Evolutionary conservation across 129 eudicot species (phyloP).

Genomic region (Chrysanthemum lavandulifolium): DNA sequence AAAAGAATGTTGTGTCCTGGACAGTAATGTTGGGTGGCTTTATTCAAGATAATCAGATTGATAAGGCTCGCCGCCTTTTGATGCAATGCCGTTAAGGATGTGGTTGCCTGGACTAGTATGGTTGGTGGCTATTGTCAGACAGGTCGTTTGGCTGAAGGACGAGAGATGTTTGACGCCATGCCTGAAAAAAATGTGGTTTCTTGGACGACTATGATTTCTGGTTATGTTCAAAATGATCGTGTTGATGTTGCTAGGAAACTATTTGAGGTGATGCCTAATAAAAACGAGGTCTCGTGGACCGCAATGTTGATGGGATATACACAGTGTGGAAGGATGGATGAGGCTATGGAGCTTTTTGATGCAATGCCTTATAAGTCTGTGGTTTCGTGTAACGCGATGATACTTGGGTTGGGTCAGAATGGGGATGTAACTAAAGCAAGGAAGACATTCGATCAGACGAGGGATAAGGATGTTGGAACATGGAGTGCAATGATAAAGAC

Average conservation of each 20-base stretch:
- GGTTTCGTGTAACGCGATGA: slow-evolving; percentile 59
- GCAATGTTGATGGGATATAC: slow-evolving; percentile 76
- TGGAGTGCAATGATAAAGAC: slow-evolving; percentile 81
- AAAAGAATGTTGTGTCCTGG: slow-evolving; percentile 79
- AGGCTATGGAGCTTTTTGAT: slow-evolving; percentile 57
- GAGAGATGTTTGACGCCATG: slow-evolving; percentile 66
- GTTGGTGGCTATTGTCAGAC: slow-evolving; percentile 62
- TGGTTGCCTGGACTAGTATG: slow-evolving; percentile 67
- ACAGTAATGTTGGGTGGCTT: slow-evolving; percentile 89
- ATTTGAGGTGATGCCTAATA: slow-evolving; percentile 82
- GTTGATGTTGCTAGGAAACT: slow-evolving; percentile 76
- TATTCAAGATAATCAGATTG: slow-evolving; percentile 50
- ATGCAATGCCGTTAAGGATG: slow-evolving; percentile 65
- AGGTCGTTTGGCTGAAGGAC: slow-evolving; percentile 64
- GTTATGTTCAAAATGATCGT: slow-evolving; percentile 53
- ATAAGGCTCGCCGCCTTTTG: slow-evolving; percentile 53
- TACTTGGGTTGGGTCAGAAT: slow-evolving; percentile 55
- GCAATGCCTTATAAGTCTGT: slow-evolving; percentile 62
- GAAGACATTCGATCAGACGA: slow-evolving; percentile 43
- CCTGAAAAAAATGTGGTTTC: slow-evolving; percentile 56
- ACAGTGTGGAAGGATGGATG: slow-evolving; percentile 58
- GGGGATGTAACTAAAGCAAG: slow-evolving; percentile 62
- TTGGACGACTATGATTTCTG: slow-evolving; percentile 78
- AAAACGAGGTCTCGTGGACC: slow-evolving; percentile 81
- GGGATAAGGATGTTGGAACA: slow-evolving; percentile 60